A percentile compares a stretch with the other conserved stretches of the same genome.
These are phyloP conservation scores for Solanum medicagineum DNA, from an alignment of 257 asterid species.

Conservation along the genomic window DNA sequence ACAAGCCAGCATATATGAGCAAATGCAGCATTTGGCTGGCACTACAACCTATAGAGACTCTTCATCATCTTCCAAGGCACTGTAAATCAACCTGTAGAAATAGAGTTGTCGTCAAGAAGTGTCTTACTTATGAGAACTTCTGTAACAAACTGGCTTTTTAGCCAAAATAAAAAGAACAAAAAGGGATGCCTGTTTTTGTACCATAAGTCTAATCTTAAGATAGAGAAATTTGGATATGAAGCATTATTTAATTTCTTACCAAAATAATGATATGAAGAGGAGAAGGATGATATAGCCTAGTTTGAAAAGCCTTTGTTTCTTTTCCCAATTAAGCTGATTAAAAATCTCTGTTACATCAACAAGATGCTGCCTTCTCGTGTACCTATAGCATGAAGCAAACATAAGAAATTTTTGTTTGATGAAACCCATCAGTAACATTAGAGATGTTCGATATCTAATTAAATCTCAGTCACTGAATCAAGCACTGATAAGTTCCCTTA, in stretches of 20 bases:
- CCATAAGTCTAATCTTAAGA: background rate
- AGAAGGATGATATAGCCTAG: constrained; percentile 61
- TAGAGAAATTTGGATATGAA: background rate
- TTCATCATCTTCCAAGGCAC: constrained; percentile 75
- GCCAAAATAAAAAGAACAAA: background rate
- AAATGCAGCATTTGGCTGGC: background rate
- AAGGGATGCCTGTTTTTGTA: background rate
- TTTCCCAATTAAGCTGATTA: constrained; percentile 75
- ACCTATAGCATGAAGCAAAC: constrained; percentile 32
- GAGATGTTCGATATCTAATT: background rate
- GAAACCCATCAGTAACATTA: background rate
- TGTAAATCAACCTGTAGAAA: constrained; percentile 65
- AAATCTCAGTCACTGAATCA: background rate
- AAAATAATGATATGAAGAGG: constrained; percentile 75
- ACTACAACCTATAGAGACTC: background rate
- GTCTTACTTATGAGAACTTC: background rate
- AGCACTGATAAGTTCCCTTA: background rate
- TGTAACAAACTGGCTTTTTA: background rate
- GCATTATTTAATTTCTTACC: constrained; percentile 35
- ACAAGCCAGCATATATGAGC: background rate
- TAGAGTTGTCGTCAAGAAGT: background rate
- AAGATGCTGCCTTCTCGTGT: constrained; percentile 50
- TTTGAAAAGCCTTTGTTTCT: constrained; percentile 78
- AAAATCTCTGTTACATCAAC: constrained; percentile 90
- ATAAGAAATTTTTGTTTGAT: background rate